These are phyloP conservation scores for Bryum argenteum DNA, from an alignment of 225 moss, liverwort and hornwort species.

Conservation along the genomic window DNA sequence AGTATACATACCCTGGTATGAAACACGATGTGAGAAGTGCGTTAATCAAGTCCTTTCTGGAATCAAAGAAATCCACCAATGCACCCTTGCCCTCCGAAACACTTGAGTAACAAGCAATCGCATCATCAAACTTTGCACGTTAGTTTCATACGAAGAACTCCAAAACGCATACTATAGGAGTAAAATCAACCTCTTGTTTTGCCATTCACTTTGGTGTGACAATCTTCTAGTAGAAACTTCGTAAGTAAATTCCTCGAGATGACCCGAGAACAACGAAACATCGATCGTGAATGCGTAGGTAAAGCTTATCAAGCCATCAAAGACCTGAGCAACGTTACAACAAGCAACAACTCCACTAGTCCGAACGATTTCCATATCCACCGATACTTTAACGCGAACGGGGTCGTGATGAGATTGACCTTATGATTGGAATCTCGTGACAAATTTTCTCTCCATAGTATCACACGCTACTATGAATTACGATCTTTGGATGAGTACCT, in stretches of 20 bases:
- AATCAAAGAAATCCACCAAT: constrained; percentile 83
- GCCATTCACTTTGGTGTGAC: constrained; percentile 75
- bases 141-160: constrained; percentile 2
- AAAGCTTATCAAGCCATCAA: background rate
- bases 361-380: too few relatives aligned
- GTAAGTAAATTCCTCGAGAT: constrained; percentile 78
- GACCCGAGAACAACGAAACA: constrained; percentile 49
- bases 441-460: too few relatives aligned
- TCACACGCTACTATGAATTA: too few relatives aligned
- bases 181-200: constrained; percentile 71
- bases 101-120: constrained; percentile 95
- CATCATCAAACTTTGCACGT: constrained; percentile 31
- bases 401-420: too few relatives aligned
- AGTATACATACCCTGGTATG: constrained; percentile 72
- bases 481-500: too few relatives aligned
- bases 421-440: too few relatives aligned
- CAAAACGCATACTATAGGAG: background rate
- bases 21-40: constrained; percentile 96
- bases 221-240: constrained; percentile 79
- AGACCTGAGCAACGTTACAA: too few relatives aligned
- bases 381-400: too few relatives aligned
- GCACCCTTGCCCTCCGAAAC: constrained; percentile 83
- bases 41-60: constrained; percentile 89
- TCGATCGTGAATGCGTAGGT: constrained; percentile 9
- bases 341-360: too few relatives aligned